Conservation (phyloP, 306 rosid genomes). For the Prunus fruticosa region DNA sequence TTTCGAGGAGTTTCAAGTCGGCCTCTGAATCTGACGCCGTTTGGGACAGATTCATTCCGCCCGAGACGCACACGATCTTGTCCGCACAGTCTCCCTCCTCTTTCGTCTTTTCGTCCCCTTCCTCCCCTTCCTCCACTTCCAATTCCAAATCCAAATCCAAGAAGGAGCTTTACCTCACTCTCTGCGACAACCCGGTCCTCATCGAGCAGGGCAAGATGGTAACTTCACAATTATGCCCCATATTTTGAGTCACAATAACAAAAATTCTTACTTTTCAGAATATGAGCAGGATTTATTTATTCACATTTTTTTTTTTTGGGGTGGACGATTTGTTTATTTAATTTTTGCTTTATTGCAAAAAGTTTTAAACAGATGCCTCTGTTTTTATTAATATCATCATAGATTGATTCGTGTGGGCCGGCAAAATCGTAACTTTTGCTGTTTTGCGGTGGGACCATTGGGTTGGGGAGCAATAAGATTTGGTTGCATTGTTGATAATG, state of each 20-base stretch:
- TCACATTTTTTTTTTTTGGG: no score
- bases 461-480: not conserved
- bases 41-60: constrained; percentile 70
- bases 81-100: constrained; percentile 8
- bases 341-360: no score
- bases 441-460: not conserved
- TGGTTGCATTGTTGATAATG: no score
- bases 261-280: no score
- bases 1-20: constrained; percentile 58
- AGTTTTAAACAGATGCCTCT: not conserved
- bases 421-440: not conserved
- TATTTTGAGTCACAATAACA: not conserved
- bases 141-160: constrained; percentile 27
- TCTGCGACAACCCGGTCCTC: constrained; percentile 53
- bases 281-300: no score
- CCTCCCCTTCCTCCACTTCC: not conserved
- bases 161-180: constrained; percentile 51
- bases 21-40: constrained; percentile 76
- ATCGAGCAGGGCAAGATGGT: constrained; percentile 64
- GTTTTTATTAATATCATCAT: no score
- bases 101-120: not conserved
- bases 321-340: no score
- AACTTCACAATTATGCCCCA: not conserved
- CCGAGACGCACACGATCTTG: constrained; percentile 28
- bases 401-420: not conserved